Percentiles rank a stretch among this genome's conserved stretches.
phyloP scores from a whole-genome alignment of 2,329 filamentous ascomycete species.

The Colletotrichum paranaense region DNA sequence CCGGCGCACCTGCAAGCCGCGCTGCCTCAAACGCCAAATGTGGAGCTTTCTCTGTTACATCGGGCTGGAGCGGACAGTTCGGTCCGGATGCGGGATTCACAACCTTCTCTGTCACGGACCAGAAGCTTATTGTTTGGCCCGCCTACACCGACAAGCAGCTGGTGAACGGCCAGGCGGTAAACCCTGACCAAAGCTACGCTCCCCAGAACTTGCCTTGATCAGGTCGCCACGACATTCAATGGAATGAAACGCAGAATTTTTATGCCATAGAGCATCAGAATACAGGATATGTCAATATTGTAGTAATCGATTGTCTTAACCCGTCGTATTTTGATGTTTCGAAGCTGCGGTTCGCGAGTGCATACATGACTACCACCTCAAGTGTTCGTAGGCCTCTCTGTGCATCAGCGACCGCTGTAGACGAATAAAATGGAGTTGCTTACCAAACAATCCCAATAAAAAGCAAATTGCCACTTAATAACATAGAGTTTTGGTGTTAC shows the following conservation, averaged over 20 bases:
- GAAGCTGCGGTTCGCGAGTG: too few species aligned
- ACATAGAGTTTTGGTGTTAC: too few species aligned
- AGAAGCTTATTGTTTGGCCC: constrained; percentile 61
- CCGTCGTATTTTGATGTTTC: too few species aligned
- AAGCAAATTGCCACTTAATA: too few species aligned
- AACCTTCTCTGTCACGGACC: constrained; percentile 61
- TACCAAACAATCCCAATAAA: too few species aligned
- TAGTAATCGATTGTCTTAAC: background rate
- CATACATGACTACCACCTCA: too few species aligned
- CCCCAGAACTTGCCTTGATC: constrained; percentile 39
- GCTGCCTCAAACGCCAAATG: constrained; percentile 54
- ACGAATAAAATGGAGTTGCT: too few species aligned
- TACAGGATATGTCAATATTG: background rate
- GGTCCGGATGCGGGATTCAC: constrained; percentile 64
- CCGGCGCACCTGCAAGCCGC: constrained; percentile 50
- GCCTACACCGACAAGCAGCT: constrained; percentile 65
- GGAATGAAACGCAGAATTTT: too few species aligned
- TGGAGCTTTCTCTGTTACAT: constrained; percentile 62
- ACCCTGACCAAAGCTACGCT: constrained; percentile 60
- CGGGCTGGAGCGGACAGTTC: constrained; percentile 67
- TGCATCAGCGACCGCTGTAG: too few species aligned
- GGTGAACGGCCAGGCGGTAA: constrained; percentile 54
- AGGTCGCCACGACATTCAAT: too few species aligned
- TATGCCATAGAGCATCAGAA: background rate
- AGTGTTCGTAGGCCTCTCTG: too few species aligned